phyloP scores from a whole-genome alignment of 23 red algal genomes.

The Gracilariopsis chorda region DNA sequence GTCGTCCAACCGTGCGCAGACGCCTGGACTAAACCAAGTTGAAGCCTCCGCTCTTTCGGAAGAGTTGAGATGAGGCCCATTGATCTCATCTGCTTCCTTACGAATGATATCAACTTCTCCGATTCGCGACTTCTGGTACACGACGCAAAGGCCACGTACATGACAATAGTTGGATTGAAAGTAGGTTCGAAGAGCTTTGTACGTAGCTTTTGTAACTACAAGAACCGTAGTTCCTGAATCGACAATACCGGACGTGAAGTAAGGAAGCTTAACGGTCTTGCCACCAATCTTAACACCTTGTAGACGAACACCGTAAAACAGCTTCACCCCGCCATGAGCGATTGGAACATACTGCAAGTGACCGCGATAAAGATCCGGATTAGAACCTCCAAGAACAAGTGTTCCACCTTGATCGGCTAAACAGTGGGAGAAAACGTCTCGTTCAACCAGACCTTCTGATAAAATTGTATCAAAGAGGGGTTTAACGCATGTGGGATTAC shows the following conservation, averaged over 20 bases:
- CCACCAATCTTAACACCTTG: conserved; percentile 30
- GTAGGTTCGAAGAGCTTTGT: conserved; percentile 46
- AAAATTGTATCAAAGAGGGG: conserved; percentile 92
- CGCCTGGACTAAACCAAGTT: conserved; percentile 74
- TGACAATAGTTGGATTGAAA: conserved; percentile 76
- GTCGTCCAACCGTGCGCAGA: conserved; percentile 54
- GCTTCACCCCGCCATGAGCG: conserved; percentile 3
- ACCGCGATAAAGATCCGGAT: conserved; percentile 39
- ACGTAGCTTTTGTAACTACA: conserved; percentile 46
- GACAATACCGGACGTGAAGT: conserved; percentile 64
- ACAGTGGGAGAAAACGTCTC: conserved; percentile 77
- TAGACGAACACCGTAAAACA: conserved; percentile 78
- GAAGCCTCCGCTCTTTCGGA: not conserved
- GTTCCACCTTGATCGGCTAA: conserved; percentile 43
- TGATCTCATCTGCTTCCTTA: not conserved
- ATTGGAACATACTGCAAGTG: conserved; percentile 73
- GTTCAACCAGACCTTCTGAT: conserved; percentile 23
- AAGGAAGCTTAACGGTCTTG: not conserved
- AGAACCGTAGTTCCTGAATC: conserved; percentile 94
- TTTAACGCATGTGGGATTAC: conserved; percentile 88
- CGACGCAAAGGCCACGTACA: conserved; percentile 62
- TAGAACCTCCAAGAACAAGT: conserved; percentile 76
- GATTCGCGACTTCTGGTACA: not conserved
- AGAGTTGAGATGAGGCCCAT: not conserved
- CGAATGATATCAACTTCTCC: not conserved